Conservation (phyloP, 495 filamentous ascomycete species). For the Cercophora sp. region DNA sequence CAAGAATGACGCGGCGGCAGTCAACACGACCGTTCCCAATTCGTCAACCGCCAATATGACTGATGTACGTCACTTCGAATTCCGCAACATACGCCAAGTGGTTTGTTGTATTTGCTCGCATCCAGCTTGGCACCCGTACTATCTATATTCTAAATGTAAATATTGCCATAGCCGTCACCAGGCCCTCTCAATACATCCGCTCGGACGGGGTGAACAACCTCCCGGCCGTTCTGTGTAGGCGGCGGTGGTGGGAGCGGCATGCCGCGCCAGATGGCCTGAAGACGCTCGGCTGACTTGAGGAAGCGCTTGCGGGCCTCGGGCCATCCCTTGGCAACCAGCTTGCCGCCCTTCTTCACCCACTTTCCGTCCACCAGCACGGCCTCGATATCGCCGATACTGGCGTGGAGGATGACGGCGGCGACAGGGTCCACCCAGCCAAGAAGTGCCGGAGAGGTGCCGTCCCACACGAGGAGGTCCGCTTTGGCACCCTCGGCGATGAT, state of each 20-base stretch:
- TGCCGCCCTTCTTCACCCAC: slow-evolving; percentile 37
- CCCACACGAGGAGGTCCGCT: slow-evolving; percentile 48
- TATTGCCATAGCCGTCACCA: slow-evolving; percentile 16
- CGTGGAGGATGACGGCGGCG: slow-evolving; percentile 49
- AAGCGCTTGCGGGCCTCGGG: slow-evolving; percentile 24
- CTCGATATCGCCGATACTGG: slow-evolving; percentile 44
- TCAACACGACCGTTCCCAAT: no score
- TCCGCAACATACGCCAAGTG: no score
- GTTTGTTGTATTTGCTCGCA: no score
- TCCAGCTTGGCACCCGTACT: no score
- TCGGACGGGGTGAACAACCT: slow-evolving; percentile 5
- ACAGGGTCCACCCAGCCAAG: slow-evolving; percentile 50
- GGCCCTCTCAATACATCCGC: slow-evolving; percentile 10
- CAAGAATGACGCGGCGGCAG: no score
- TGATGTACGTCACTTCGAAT: no score
- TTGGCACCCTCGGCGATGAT: slow-evolving; percentile 40
- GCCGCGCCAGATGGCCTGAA: slow-evolving; percentile 14
- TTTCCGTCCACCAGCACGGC: slow-evolving; percentile 46
- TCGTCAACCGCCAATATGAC: no score
- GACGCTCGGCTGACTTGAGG: slow-evolving; percentile 24
- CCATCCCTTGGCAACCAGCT: slow-evolving; percentile 26
- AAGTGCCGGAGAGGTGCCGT: slow-evolving; percentile 42
- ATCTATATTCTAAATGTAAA: slow-evolving; percentile 1
- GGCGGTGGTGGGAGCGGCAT: slow-evolving; percentile 1
- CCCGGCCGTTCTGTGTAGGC: background rate